Conservation (phyloP, 2,329 filamentous ascomycete species). For the Colletotrichum nymphaeae region DNA sequence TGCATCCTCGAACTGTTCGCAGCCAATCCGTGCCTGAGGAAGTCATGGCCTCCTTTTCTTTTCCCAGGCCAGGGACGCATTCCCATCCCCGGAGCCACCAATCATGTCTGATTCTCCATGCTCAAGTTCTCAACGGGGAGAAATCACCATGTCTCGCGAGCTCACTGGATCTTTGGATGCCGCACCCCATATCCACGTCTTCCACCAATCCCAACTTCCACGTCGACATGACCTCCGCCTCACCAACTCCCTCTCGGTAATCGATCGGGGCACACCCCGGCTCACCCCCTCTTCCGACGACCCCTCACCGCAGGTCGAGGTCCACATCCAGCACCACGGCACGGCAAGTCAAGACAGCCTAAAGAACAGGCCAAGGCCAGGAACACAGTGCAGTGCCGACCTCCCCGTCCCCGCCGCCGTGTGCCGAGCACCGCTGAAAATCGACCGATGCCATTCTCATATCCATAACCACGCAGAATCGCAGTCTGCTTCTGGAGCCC, state of each 20-base stretch:
- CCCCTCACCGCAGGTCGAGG: slow-evolving; percentile 18
- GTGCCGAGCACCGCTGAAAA: not conserved
- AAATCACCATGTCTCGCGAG: not conserved
- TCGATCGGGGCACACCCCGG: slow-evolving; percentile 23
- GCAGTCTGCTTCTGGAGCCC: not conserved
- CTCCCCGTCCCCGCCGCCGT: slow-evolving; percentile 8
- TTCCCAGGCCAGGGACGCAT: not conserved
- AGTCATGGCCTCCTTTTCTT: slow-evolving; percentile 7
- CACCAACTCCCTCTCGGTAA: slow-evolving; percentile 21
- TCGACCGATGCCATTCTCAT: not conserved
- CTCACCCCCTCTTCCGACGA: slow-evolving; percentile 10
- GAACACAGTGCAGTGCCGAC: slow-evolving; percentile 15
- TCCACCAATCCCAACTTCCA: slow-evolving; percentile 7
- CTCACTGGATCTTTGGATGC: slow-evolving; percentile 2
- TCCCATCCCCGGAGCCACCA: not conserved
- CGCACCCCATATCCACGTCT: slow-evolving; percentile 21
- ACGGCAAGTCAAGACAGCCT: slow-evolving; percentile 25
- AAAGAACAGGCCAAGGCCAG: slow-evolving; percentile 18
- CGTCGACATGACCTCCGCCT: not conserved
- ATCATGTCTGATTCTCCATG: slow-evolving; percentile 8
- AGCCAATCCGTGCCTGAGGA: slow-evolving; percentile 13
- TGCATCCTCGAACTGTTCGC: not conserved
- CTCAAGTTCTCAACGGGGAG: not conserved
- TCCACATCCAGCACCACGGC: slow-evolving; percentile 20
- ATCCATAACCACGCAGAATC: not conserved